Conservation (phyloP, 257 asterid genomes). For the Ilex aquifolium region DNA sequence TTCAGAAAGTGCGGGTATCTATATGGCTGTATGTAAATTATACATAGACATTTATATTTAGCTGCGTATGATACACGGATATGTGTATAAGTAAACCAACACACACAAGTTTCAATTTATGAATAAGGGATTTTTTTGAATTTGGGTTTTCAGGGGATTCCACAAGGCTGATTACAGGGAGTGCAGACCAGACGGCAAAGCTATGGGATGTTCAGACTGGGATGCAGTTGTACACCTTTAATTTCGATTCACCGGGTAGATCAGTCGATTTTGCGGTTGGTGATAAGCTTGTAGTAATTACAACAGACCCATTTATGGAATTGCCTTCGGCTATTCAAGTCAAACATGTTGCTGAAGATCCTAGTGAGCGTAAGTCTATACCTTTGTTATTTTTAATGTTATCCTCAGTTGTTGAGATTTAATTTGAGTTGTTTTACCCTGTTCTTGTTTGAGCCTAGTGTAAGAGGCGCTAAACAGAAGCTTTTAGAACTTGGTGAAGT, state of each 20-base stretch:
- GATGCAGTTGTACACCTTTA: constrained; percentile 53
- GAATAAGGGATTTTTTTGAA: background rate
- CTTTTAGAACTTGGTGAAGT: no score
- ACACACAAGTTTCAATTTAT: background rate
- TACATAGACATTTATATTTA: no score
- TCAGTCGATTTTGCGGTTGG: constrained; percentile 79
- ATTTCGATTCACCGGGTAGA: constrained; percentile 74
- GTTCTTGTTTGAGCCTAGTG: no score
- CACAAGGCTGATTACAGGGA: constrained; percentile 67
- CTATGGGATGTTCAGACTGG: constrained; percentile 76
- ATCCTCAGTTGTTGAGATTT: background rate
- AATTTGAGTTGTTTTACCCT: no score
- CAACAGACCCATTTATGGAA: constrained; percentile 90
- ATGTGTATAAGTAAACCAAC: no score
- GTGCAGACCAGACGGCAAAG: constrained; percentile 93
- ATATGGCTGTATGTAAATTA: no score
- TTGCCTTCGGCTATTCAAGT: constrained; percentile 75
- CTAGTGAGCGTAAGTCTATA: constrained; percentile 56
- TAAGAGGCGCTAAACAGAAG: no score
- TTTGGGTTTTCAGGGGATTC: constrained; percentile 64
- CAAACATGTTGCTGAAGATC: constrained; percentile 55
- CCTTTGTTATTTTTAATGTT: background rate
- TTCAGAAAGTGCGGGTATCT: no score
- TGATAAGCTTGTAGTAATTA: constrained; percentile 72
- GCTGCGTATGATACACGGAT: no score